Percentiles rank a stretch among this genome's conserved stretches.
Conservation (phyloP, 805 yeast genomes). For the Kuraishia borneana region DNA sequence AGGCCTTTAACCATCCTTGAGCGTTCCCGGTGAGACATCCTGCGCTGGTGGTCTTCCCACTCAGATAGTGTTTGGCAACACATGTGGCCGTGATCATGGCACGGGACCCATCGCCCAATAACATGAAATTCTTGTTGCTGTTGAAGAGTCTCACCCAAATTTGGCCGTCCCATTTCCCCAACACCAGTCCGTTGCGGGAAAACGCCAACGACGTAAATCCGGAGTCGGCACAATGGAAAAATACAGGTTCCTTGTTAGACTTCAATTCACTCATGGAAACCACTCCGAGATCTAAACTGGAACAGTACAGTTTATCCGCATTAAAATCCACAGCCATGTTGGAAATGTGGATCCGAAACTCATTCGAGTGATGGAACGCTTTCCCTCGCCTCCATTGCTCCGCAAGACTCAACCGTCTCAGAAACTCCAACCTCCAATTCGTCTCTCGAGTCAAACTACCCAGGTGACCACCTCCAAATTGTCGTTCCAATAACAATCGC, state of each 20-base stretch:
- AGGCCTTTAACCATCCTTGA: conserved; percentile 15
- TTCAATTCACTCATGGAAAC: conserved; percentile 11
- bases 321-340: conserved; percentile 16
- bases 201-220: conserved; percentile 18
- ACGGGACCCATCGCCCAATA: neutral
- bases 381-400: conserved; percentile 28
- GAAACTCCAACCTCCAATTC: conserved; percentile 37
- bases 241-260: conserved; percentile 11
- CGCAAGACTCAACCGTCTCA: conserved; percentile 21
- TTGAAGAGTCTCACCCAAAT: conserved; percentile 10
- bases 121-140: conserved; percentile 1
- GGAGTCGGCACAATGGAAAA: conserved; percentile 13
- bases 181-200: conserved; percentile 13
- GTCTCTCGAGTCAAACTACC: conserved; percentile 31
- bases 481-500: conserved; percentile 29
- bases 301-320: conserved; percentile 12
- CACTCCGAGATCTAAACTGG: conserved; percentile 14
- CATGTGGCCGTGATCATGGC: conserved; percentile 12
- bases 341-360: conserved; percentile 11
- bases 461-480: conserved; percentile 20
- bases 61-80: conserved; percentile 8
- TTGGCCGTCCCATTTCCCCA: conserved; percentile 23
- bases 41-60: conserved; percentile 14
- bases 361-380: conserved; percentile 10
- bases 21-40: conserved; percentile 20